These are phyloP conservation scores for Chlamydomonas asymmetrica DNA, from an alignment of 139 green algal species.

Conservation along the genomic window DNA sequence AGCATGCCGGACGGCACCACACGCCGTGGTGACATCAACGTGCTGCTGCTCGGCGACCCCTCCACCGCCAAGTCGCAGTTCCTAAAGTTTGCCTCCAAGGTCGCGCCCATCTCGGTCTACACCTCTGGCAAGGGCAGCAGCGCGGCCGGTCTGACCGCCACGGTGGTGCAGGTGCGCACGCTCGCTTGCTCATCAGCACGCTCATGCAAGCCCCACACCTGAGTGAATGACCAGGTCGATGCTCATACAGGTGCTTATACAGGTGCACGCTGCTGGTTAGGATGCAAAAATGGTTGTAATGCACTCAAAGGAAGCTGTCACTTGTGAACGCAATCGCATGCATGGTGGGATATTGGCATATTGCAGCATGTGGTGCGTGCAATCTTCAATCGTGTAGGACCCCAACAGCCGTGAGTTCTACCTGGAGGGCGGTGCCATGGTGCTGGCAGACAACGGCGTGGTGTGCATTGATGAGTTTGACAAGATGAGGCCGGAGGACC, in stretches of 20 bases:
- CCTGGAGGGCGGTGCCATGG: constrained; percentile 92
- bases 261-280: no score
- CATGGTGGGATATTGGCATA: no score
- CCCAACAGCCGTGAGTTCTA: constrained; percentile 59
- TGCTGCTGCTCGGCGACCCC: constrained; percentile 96
- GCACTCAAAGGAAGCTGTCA: no score
- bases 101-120: constrained; percentile 94
- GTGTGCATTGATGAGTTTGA: constrained; percentile 99
- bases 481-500: constrained; percentile 98
- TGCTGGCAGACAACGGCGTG: constrained; percentile 96
- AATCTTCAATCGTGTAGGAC: constrained; percentile 32
- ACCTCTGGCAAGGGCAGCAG: constrained; percentile 94
- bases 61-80: constrained; percentile 99
- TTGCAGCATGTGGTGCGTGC: no score
- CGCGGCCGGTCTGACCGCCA: constrained; percentile 94
- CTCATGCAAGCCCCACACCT: not conserved
- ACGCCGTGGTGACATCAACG: constrained; percentile 96
- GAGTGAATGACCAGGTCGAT: no score
- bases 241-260: no score
- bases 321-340: no score
- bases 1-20: constrained; percentile 83
- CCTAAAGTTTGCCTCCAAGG: constrained; percentile 92
- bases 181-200: not conserved
- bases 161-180: constrained; percentile 67
- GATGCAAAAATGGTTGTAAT: no score